These are phyloP conservation scores for Cordia subcordata DNA, from an alignment of 257 asterid genomes.

Conservation along the genomic window DNA sequence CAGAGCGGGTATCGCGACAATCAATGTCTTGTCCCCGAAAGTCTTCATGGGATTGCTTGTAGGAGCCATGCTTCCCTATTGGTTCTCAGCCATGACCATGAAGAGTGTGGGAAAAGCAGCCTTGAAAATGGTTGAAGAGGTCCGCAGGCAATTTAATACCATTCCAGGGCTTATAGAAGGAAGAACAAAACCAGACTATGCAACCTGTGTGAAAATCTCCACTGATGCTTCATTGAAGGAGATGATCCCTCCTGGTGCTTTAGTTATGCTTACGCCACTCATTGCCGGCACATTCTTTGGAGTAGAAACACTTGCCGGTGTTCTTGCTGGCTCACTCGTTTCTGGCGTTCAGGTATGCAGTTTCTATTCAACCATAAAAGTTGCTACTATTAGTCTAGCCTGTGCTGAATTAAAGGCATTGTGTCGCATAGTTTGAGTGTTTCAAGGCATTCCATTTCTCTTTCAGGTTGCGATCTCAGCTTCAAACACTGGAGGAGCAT, in stretches of 20 bases:
- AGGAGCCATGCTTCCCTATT: conserved; percentile 59
- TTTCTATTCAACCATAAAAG: neutral
- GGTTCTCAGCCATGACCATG: conserved; percentile 66
- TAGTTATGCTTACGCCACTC: conserved; percentile 49
- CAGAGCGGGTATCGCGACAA: conserved; percentile 38
- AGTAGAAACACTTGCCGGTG: conserved; percentile 49
- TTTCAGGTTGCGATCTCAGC: conserved; percentile 61
- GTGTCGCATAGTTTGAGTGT: too few species aligned
- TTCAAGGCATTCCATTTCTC: too few species aligned
- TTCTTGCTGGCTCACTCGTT: conserved; percentile 53
- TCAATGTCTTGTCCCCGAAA: conserved; percentile 46
- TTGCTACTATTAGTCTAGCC: too few species aligned
- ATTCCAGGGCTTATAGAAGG: conserved; percentile 51
- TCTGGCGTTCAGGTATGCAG: conserved; percentile 43
- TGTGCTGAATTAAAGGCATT: too few species aligned
- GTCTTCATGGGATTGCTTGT: conserved; percentile 49
- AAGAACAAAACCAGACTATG: conserved; percentile 48
- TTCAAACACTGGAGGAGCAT: conserved; percentile 66
- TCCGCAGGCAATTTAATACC: conserved; percentile 43
- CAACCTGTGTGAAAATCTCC: conserved; percentile 53
- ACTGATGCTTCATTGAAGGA: conserved; percentile 52
- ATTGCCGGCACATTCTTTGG: conserved; percentile 49
- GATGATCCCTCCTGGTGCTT: conserved; percentile 54
- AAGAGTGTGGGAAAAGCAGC: conserved; percentile 54
- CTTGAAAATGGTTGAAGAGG: conserved; percentile 51